Evolutionary conservation across 169 alveolate genomes (phyloP).

Genomic region (Plasmodium inui): DNA sequence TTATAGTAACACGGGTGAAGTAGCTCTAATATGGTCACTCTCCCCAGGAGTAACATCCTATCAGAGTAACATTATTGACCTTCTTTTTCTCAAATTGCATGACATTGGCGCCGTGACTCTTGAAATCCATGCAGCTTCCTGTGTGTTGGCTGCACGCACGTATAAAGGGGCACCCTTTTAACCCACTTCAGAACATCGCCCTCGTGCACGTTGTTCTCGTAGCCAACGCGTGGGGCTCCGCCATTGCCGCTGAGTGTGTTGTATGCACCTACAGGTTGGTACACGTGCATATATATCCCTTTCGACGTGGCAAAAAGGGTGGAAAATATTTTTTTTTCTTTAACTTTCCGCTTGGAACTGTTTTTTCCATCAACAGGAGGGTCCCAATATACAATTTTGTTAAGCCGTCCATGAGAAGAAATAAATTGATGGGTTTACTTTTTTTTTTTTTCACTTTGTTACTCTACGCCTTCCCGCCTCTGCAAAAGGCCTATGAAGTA

Average conservation of each 20-base stretch:
- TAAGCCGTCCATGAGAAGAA: not conserved
- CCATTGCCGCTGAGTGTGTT: not conserved
- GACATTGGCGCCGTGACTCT: not conserved
- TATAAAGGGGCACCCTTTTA: not conserved
- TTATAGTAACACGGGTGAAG: not conserved
- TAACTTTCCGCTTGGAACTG: not conserved
- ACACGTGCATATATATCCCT: constrained; percentile 4
- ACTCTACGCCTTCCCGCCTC: constrained; percentile 2
- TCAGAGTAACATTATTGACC: not conserved
- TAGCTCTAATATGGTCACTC: not conserved
- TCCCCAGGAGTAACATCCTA: not conserved
- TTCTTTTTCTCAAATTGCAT: not conserved
- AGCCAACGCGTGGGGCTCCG: not conserved
- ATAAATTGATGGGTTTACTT: not conserved
- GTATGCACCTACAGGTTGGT: not conserved
- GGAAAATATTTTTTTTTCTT: not conserved
- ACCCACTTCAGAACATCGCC: not conserved
- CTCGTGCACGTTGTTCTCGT: not conserved
- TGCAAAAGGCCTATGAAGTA: not conserved
- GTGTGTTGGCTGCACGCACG: not conserved
- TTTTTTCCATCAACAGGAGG: not conserved
- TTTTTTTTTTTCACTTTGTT: not conserved
- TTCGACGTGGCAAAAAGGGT: not conserved
- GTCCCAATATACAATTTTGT: not conserved
- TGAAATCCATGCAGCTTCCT: not conserved